Base-by-base conservation (phyloP, 371 early-diverging fungal species). In the Mortierella sp. region DNA sequence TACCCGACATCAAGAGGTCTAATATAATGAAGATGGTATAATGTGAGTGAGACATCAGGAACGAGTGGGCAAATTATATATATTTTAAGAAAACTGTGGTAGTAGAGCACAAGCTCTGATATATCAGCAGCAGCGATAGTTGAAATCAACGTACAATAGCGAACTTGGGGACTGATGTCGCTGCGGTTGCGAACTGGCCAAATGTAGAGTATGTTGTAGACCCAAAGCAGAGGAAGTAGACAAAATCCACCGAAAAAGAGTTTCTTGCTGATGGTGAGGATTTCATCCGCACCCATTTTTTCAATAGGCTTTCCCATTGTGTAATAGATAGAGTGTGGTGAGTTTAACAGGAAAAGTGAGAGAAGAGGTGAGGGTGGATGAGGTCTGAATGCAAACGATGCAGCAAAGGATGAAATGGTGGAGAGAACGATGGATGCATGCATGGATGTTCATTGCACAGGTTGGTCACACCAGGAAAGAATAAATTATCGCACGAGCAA, bases 231-330 rank as follows among this genome's bases (percentile, higher is more conserved):
- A 2, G 91, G 91, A 3, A 91, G 72, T 57, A 91, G 87, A 35
- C 87, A 85, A 74, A 90, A 87, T 0, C 91, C 91, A 0, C 88
- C 89, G 68, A 84, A 88, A 72, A 91, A 91, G 80, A 91, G 86
- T 64, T 88, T 89, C 64, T 85, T 89, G 66, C 87, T 85, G 26
- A 89, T 84, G 30, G 73, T 73, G n/a, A 90, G 75, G 57, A 86
- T 86, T 61, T 90, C 89, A n/a, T 88, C 86, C 32, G 85, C 70
- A 45, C 78, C 84, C 86, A 90, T 68, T 68, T 81, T 86, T 69
- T 88, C 86, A 66, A 88, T 87, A 0, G 87, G 60, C 62, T 86
- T 88, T 18, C 88, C 77, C 90, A 90, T 89, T 58, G 61, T 40
- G 64, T 20, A n/a, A 14, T 24, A 5, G n/a, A n/a, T 20, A 51